phyloP scores from a whole-genome alignment of 1,284 basidiomycete species.

The Ganoderma lucidum region DNA sequence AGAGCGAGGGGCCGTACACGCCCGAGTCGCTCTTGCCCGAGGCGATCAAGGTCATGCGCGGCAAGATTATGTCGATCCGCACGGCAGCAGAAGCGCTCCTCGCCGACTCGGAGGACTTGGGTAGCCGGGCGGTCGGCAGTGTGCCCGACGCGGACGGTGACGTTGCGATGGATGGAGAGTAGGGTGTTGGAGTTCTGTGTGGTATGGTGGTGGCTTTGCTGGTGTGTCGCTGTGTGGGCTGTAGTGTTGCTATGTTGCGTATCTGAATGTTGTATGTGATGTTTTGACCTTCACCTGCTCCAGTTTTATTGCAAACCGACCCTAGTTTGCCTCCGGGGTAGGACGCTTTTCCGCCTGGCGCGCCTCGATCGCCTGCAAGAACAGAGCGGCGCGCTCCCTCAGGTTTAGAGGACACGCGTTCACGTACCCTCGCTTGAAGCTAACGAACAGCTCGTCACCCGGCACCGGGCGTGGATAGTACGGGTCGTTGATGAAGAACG shows the following conservation, averaged over 20 bases:
- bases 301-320: too few relatives aligned
- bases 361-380: background rate
- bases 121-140: slow-evolving; percentile 6
- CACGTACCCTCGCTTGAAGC: slow-evolving; percentile 39
- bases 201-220: background rate
- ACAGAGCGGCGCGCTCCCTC: background rate
- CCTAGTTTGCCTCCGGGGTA: background rate
- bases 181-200: background rate
- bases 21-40: slow-evolving; percentile 89
- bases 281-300: too few relatives aligned
- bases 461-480: slow-evolving; percentile 43
- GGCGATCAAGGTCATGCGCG: slow-evolving; percentile 84
- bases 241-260: too few relatives aligned
- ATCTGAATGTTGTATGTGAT: too few relatives aligned
- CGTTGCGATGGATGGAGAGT: slow-evolving; percentile 47
- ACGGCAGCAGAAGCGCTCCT: slow-evolving; percentile 65
- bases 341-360: background rate
- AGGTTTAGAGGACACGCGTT: background rate
- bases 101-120: slow-evolving; percentile 39
- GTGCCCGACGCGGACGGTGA: slow-evolving; percentile 42
- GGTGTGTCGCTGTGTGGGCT: background rate
- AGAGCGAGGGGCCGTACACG: slow-evolving; percentile 89
- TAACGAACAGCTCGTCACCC: slow-evolving; percentile 34
- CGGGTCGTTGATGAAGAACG: slow-evolving; percentile 43
- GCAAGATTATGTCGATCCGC: slow-evolving; percentile 75